Evolutionary conservation across 208 protist genomes (phyloP), one percentile per base, ranked within the genome.

Genomic region (Trichomonas tenax): DNA sequence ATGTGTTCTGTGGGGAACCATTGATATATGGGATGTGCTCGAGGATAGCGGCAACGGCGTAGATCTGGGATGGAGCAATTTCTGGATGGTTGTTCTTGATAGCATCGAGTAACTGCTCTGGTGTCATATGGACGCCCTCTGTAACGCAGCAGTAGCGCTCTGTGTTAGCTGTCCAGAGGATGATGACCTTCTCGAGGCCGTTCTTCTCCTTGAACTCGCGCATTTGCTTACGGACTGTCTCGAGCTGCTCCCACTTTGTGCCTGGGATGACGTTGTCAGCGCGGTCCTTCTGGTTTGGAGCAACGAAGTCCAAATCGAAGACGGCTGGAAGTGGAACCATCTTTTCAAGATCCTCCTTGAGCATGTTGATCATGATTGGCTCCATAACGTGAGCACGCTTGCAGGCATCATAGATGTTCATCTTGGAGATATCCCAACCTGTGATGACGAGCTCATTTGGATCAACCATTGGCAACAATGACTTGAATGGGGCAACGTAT

Each of bases 91-190:
- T 51, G 14, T 96, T 63, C 96, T 98, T 97, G 88, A 99, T 98
- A 11, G 98, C 97, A 1, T 97, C 97, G 36, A 99, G 46, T 1
- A 99, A 97, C 88, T 99, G 98, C n/a, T 98, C 98, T 36, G 98
- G 97, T 41, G 99, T 99, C 97, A 99, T 98, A 97, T 99, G 99
- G 96, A 99, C 58, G 51, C 98, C 99, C 34, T 96, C 96, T 23
- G 90, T 26, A 96, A 99, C 96, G 63, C 98, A 98, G 84, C 97
- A 97, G 97, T 99, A 99, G 58, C 99, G 97, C 97, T 99, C 99
- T 63, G 99, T 99, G 97, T 99, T 99, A 38, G 99, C 99, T 49
- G 99, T 99, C 99, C 99, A 99, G 14, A 99, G 97, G 44, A 99
- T 98, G 63, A 99, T 98, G 17, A 99, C 98, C 96, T 98, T 98